Percentiles rank a stretch among this genome's conserved stretches.
Conservation (phyloP, 106 monocot genomes). For the Dendrobium huoshanense region DNA sequence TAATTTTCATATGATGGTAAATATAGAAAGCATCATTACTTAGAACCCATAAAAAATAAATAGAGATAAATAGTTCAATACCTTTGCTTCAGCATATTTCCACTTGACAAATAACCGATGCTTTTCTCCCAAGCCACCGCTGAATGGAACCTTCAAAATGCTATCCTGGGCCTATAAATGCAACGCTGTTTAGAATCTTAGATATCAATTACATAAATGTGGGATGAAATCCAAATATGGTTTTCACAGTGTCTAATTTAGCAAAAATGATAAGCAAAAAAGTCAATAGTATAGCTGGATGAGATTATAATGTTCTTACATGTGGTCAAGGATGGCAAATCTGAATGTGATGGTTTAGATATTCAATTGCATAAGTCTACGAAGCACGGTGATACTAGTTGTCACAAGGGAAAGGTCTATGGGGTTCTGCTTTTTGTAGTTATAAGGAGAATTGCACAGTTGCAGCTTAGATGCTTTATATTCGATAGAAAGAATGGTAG, state of each 20-base stretch:
- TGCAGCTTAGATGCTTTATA: neutral
- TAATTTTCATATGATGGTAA: neutral
- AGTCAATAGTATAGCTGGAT: neutral
- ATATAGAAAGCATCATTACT: neutral
- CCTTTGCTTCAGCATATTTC: conserved; percentile 62
- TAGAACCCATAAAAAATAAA: neutral
- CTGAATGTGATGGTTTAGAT: neutral
- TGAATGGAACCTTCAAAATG: conserved; percentile 23
- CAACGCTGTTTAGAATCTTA: neutral
- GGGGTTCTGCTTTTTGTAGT: neutral
- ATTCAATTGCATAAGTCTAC: neutral
- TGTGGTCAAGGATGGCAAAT: neutral
- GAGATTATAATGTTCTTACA: neutral
- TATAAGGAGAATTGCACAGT: neutral
- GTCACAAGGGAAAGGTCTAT: neutral
- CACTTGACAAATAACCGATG: conserved; percentile 49
- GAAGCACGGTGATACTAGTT: neutral
- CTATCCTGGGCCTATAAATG: conserved; percentile 35
- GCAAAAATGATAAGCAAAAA: neutral
- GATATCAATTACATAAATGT: neutral
- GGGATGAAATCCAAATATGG: neutral
- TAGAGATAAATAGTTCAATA: conserved; percentile 4
- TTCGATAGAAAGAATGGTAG: neutral
- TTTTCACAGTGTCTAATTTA: neutral
- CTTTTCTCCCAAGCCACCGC: conserved; percentile 43